Evolutionary conservation across 164 flowering plant species (phyloP), one percentile per base, ranked within the genome.

Genomic region (grape (Vitis vinifera)): DNA sequence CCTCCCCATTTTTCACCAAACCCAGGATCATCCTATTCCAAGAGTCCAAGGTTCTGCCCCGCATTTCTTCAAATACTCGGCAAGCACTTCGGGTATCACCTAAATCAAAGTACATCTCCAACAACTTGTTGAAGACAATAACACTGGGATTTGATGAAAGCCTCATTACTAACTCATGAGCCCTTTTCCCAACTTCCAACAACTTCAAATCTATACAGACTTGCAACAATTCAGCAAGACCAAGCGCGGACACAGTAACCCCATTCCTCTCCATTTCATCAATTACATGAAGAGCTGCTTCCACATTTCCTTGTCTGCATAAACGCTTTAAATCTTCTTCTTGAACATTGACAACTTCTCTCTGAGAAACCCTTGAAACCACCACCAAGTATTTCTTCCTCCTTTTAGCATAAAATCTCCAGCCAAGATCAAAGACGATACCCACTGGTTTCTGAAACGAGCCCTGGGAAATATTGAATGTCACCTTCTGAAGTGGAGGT

Each of bases 1-100:
- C 77, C 30, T 63, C 59, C 13, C 80, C 81, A 67, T 64, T 73
- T 59, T 66, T 64, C 1, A 52, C 78, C 16, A 79, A 76, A 48
- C 75, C 75, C 71, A 71, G 63, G 16, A 80, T 10, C 68, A 73
- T 64, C 55, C 48, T 50, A 66, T 80, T 78, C 81, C 80, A 82
- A 1, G 75, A 68, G 23, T 51, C 65, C 78, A 76, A 62, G 62
- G 71, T 65, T 57, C 55, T 55, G 0, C 68, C 63, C 1, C 71
- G 73, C 75, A 80, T 82, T 75, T 75, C 69, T 11, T 82, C 85
- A 37, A 79, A 69, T 51, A 72, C 55, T 15, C 23, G 13, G 48
- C 59, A 65, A 4, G 79, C 85, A 27, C 64, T 72, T 31, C 31
- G 44, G 1, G 30, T 8, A 19, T 72, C 69, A 6, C 79, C 79